A percentile compares a stretch with the other conserved stretches of the same genome.
Conservation (phyloP, 169 alveolate species). For the Eimeria tenella region DNA sequence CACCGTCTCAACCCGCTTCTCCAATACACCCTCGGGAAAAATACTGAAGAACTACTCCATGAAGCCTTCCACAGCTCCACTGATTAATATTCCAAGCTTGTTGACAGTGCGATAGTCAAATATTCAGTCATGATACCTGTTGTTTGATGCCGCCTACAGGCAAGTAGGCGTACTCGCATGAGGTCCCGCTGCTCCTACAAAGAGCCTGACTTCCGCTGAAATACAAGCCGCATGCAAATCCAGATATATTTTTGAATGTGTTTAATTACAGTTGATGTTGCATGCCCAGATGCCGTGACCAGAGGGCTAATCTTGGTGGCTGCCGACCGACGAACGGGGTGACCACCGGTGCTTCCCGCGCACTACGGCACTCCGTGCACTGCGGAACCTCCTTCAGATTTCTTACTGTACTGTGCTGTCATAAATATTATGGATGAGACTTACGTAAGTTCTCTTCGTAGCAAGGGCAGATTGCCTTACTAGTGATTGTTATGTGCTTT, state of each 20-base stretch:
- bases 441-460: no score
- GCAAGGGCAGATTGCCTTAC: no score
- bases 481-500: no score
- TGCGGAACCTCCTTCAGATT: no score
- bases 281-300: background rate
- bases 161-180: background rate
- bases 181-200: background rate
- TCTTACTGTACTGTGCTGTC: no score
- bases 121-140: background rate
- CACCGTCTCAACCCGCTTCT: background rate
- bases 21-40: background rate
- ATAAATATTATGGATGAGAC: no score
- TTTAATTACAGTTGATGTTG: background rate
- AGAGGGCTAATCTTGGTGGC: background rate
- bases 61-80: background rate
- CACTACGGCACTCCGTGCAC: background rate
- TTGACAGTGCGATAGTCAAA: slow-evolving; percentile 12
- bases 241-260: background rate
- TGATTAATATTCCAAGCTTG: background rate
- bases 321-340: slow-evolving; percentile 9
- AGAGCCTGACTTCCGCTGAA: background rate
- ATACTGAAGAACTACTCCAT: background rate
- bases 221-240: background rate
- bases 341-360: slow-evolving; percentile 33
- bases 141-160: background rate